Base-by-base conservation (phyloP, 1,139 yeast species). In the Yamadazyma conglobata region DNA sequence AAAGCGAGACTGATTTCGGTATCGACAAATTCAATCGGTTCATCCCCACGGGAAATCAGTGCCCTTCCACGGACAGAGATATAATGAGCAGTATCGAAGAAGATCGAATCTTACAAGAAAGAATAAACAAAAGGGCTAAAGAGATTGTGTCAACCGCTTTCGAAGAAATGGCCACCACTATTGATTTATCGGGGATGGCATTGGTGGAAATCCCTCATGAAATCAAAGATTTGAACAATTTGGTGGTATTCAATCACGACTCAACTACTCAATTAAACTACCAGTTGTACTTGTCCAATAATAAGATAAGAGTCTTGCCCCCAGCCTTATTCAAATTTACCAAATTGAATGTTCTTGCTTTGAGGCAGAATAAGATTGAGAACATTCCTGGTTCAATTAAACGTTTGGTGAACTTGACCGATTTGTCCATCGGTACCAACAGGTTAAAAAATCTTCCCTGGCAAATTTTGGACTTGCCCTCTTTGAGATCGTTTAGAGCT, bases 1-100 rank as follows among this genome's bases (percentile, higher is more conserved):
- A 70, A 30, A 64, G 72, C 2, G 74, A 68, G 12, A 60, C 70
- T 2, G 73, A 67, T 42, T 68, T 68, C 40, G 73, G 74, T 2
- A 67, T 68, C 23, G 74, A 68, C 37, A 54, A 54, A 26, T 68
- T 68, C 41, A 66, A 68, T 37, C 47, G 74, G 15, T 68, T 60
- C 44, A 56, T 51, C 33, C 54, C 64, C 6, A 44, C 53, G 22
- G 45, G 44, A 4, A 50, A 48, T 28, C 50, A 50, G 15, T 48
- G 55, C 22, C 62, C 61, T 4, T 60, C 70, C 0, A 52, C 61
- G 2, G 66, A 58, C 31, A 30, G 40, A 10, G 54, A 53, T 22
- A 43, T 50, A 18, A 25, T 32, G 8, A 19, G 32, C 6, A 43
- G 42, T 24, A 14, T 35, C 4, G 43, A 38, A 5, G 47, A 39